phyloP scores from a whole-genome alignment of 192 early-diverging fungal species.

The Coemansia sp. region DNA sequence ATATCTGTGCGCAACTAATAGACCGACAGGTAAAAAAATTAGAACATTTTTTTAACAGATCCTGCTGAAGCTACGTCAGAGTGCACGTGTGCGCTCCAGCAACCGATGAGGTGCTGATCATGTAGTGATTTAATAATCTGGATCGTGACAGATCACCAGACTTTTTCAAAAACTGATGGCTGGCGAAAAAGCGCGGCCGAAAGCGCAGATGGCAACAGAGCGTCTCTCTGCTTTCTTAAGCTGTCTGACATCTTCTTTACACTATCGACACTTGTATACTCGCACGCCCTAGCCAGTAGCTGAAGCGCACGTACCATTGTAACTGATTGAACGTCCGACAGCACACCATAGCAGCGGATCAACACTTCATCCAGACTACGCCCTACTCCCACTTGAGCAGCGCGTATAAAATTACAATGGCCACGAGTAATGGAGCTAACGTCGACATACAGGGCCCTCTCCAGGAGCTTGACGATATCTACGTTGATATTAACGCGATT shows the following conservation, averaged over 20 bases:
- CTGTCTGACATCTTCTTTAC: not conserved
- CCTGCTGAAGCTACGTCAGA: not conserved
- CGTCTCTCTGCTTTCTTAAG: conserved; percentile 7
- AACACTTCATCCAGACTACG: not conserved
- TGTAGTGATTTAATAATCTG: conserved; percentile 10
- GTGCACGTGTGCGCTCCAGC: not conserved
- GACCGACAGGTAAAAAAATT: no score
- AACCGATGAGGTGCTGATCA: not conserved
- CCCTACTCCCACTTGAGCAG: not conserved
- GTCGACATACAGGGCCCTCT: conserved; percentile 36
- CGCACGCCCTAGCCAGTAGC: not conserved
- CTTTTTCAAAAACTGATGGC: conserved; percentile 4
- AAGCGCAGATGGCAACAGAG: not conserved
- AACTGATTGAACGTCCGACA: conserved; percentile 4
- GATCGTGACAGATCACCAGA: conserved; percentile 8
- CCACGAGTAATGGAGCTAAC: conserved; percentile 27
- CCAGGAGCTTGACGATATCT: conserved; percentile 32
- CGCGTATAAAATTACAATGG: conserved; percentile 18
- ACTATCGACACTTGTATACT: not conserved
- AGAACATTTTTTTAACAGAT: not conserved
- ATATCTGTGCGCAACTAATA: no score
- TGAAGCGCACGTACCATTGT: not conserved
- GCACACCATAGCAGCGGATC: conserved; percentile 2
- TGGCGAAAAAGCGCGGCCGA: not conserved
- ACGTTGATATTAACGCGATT: conserved; percentile 41